Conservation (phyloP, 805 yeast genomes). For the Hanseniaspora hatyaiensis region DNA sequence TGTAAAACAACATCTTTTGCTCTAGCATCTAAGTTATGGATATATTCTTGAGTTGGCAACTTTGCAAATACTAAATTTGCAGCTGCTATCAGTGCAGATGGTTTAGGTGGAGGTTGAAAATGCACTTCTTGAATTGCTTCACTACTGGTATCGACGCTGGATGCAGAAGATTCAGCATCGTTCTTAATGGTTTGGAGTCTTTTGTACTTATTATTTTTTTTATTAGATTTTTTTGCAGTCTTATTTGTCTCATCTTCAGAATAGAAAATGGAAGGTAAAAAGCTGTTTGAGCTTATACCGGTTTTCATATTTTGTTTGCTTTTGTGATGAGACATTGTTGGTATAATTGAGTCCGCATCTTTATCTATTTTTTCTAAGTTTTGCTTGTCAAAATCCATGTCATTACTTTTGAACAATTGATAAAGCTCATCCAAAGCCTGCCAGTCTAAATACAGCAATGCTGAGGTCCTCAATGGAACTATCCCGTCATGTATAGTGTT, state of each 20-base stretch:
- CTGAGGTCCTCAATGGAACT: conserved; percentile 85
- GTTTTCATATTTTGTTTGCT: neutral
- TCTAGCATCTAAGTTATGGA: conserved; percentile 56
- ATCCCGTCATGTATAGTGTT: conserved; percentile 89
- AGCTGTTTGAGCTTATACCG: neutral
- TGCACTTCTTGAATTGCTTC: conserved; percentile 12
- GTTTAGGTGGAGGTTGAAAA: conserved; percentile 48
- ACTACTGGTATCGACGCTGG: no score
- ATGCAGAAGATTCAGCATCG: neutral
- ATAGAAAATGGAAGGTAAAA: neutral
- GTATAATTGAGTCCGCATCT: neutral
- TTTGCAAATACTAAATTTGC: conserved; percentile 70
- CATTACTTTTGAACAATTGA: conserved; percentile 1
- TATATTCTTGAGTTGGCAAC: conserved; percentile 53
- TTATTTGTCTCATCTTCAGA: neutral
- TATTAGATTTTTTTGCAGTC: conserved; percentile 9
- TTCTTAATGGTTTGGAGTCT: conserved; percentile 3
- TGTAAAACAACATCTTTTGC: conserved; percentile 57
- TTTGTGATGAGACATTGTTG: neutral
- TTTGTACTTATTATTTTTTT: neutral
- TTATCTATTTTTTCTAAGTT: conserved; percentile 5
- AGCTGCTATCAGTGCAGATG: conserved; percentile 71
- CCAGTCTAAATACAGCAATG: conserved; percentile 78
- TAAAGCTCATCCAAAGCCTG: conserved; percentile 19
- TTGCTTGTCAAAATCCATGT: conserved; percentile 6